Conservation (phyloP, 495 filamentous ascomycete genomes). For the Aspergillus heteromorphus region DNA sequence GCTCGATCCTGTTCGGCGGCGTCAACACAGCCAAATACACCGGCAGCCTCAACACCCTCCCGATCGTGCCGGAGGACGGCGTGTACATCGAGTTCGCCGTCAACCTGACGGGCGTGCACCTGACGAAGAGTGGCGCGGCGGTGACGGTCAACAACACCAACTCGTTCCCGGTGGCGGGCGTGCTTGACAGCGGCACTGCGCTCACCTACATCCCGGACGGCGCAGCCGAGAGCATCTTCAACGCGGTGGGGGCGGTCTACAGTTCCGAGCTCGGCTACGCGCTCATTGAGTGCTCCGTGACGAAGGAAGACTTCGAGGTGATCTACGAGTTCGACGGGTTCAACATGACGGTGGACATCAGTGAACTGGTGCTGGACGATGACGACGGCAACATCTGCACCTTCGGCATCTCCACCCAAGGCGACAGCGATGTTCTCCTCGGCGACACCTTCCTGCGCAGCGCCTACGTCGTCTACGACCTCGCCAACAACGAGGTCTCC, state of each 20-base stretch:
- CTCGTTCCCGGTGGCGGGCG: constrained; percentile 43
- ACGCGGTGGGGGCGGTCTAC: constrained; percentile 55
- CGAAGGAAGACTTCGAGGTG: constrained; percentile 42
- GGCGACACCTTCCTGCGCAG: constrained; percentile 79
- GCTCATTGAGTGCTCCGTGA: constrained; percentile 49
- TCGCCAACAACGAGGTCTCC: constrained; percentile 1
- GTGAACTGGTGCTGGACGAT: constrained; percentile 65
- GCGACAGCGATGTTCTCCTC: constrained; percentile 52
- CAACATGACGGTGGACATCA: constrained; percentile 59
- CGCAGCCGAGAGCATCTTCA: constrained; percentile 52
- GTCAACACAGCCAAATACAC: constrained; percentile 67
- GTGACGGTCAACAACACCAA: constrained; percentile 30
- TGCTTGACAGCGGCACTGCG: constrained; percentile 73
- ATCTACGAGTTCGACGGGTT: constrained; percentile 55
- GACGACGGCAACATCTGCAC: constrained; percentile 43
- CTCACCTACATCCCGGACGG: constrained; percentile 69
- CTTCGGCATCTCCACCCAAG: constrained; percentile 58
- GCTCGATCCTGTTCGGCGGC: constrained; percentile 75
- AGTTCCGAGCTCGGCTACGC: constrained; percentile 1
- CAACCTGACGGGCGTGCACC: constrained; percentile 50
- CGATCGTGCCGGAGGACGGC: constrained; percentile 51
- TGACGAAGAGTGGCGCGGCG: constrained; percentile 23
- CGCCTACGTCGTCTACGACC: constrained; percentile 80
- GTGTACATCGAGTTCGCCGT: constrained; percentile 65
- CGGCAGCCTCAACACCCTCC: constrained; percentile 60